phyloP scores from a whole-genome alignment of 768 basidiomycete genomes.

The Pleurotus tuoliensis region DNA sequence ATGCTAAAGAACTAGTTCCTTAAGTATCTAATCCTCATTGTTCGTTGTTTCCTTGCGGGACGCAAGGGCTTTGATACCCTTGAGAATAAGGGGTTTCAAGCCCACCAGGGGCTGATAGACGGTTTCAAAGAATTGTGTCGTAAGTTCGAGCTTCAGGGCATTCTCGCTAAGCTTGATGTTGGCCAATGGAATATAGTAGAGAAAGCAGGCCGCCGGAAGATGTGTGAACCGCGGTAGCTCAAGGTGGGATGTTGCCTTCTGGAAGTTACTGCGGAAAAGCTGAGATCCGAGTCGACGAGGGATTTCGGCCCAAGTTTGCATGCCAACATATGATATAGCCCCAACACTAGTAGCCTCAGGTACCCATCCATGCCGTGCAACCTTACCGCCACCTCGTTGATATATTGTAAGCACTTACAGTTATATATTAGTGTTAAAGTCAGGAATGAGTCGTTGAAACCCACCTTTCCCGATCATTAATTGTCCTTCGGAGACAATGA shows the following conservation, averaged over 20 bases:
- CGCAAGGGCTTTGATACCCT: background rate
- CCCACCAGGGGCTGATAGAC: background rate
- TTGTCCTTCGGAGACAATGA: conserved; percentile 2
- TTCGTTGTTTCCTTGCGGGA: background rate
- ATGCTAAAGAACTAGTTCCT: too few relatives aligned
- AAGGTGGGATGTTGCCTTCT: background rate
- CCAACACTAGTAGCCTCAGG: conserved; percentile 11
- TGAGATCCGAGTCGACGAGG: background rate
- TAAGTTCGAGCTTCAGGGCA: background rate
- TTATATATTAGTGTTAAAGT: background rate
- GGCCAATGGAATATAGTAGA: background rate
- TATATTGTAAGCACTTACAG: conserved; percentile 10
- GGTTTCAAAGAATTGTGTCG: background rate
- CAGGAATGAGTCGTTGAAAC: background rate
- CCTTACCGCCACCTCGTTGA: conserved; percentile 14
- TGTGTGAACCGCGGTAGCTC: background rate
- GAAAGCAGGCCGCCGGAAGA: background rate
- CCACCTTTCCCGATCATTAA: conserved; percentile 11
- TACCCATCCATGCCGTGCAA: conserved; percentile 15
- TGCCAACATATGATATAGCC: conserved; percentile 14
- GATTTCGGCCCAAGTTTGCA: conserved; percentile 16
- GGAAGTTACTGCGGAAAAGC: background rate
- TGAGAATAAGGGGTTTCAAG: background rate
- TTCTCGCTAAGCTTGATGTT: background rate
- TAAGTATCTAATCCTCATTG: too few relatives aligned